phyloP scores from a whole-genome alignment of 2,329 filamentous ascomycete species.

The Endocalyx cinctus region DNA sequence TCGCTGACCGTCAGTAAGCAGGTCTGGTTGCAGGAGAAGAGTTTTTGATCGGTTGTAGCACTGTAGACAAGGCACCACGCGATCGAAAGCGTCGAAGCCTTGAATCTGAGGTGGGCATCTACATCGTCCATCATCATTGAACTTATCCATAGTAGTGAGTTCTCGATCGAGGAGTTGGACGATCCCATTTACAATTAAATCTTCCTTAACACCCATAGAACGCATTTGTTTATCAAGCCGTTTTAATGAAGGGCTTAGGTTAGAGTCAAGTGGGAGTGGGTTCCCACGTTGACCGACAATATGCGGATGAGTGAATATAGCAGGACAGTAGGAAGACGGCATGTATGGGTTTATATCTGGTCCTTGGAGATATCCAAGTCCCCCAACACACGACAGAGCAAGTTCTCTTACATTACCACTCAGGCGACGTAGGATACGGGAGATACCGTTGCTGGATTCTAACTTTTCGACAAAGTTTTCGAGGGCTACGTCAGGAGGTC shows the following conservation, averaged over 20 bases:
- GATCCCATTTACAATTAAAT: no score
- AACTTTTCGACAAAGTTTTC: no score
- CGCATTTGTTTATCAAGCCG: no score
- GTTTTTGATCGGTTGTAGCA: conserved; percentile 23
- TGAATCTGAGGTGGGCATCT: no score
- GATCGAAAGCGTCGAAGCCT: no score
- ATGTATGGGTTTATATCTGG: conserved; percentile 54
- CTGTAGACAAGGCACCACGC: no score
- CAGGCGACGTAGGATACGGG: conserved; percentile 53
- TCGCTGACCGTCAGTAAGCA: conserved; percentile 53
- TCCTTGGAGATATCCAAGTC: conserved; percentile 62
- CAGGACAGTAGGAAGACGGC: conserved; percentile 24
- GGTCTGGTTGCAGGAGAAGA: conserved; percentile 43
- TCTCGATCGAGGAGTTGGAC: no score
- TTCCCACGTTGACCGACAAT: neutral
- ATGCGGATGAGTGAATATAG: conserved; percentile 28
- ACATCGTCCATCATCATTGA: no score
- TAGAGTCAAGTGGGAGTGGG: neutral
- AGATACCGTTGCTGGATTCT: conserved; percentile 56
- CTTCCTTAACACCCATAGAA: no score
- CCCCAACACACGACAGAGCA: conserved; percentile 63
- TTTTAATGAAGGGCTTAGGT: no score
- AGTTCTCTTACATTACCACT: conserved; percentile 54
- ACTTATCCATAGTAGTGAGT: no score
- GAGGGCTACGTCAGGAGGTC: no score